Base-by-base conservation (phyloP, 164 flowering plant genomes). In the Vitis labrusca region DNA sequence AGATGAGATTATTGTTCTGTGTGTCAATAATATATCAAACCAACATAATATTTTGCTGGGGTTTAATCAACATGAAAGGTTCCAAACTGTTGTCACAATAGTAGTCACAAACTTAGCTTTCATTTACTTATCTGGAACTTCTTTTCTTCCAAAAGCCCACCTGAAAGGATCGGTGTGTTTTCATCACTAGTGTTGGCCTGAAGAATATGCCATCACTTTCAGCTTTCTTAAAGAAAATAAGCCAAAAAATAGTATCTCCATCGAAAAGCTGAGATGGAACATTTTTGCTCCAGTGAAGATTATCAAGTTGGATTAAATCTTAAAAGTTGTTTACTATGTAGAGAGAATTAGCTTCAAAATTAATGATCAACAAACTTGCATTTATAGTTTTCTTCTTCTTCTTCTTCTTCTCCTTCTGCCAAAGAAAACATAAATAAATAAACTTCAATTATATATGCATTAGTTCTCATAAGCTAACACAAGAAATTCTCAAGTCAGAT, bases 41-140 rank as follows among this genome's bases (percentile, higher is more conserved):
- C 10, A 23, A 56, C 16, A 55, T n/a, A 56, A 56, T 47, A n/a
- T 58, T 47, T 9, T 67, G 47, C n/a, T 67, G 47, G 30, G 37
- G 0, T 7, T 70, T 50, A 48, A 64, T 56, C 55, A 58, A 64
- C 62, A 13, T 30, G 51, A 68, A 73, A 67, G 63, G 65, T 57
- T 55, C 2, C 16, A 23, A 58, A 49, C 3, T 67, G 63, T 11
- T 78, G 68, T 61, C 76, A 64, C 32, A 53, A 68, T 68, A 30
- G n/a, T 12, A 66, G n/a, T 65, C 68, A 65, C 66, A 74, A 1
- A 79, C 77, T 51, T 67, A 70, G 66, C 74, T 79, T 77, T 78
- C 82, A 66, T 76, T 60, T 74, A 32, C 61, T 66, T 68, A 61
- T 71, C 66, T 66, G 29, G 54, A 66, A 52, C 66, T 59, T 32